Percentiles rank a stretch among this genome's conserved stretches.
phyloP scores from a whole-genome alignment of 345 rosid genomes.

The Murraya paniculata region DNA sequence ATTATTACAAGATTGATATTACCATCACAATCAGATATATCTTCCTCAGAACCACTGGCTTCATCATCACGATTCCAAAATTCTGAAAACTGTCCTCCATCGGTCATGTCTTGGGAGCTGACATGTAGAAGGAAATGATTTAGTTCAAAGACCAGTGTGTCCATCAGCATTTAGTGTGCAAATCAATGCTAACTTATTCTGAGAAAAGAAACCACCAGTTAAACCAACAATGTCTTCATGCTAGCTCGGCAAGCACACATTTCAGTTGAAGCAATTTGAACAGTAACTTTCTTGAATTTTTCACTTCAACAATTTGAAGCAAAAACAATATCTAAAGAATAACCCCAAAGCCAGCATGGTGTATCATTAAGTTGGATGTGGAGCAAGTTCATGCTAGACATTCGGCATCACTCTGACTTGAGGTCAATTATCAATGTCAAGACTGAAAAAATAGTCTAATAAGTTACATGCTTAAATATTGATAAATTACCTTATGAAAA shows the following conservation, averaged over 20 bases:
- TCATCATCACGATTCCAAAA: slow-evolving; percentile 90
- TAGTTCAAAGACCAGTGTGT: slow-evolving; percentile 5
- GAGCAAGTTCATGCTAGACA: background rate
- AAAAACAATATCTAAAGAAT: background rate
- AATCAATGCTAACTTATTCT: background rate
- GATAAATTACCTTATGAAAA: slow-evolving; percentile 59
- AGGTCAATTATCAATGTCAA: background rate
- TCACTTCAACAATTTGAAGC: background rate
- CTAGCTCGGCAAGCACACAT: background rate
- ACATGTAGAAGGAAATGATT: slow-evolving; percentile 16
- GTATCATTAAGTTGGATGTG: background rate
- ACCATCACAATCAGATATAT: slow-evolving; percentile 90
- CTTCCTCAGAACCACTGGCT: slow-evolving; percentile 78
- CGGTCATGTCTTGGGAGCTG: slow-evolving; percentile 48
- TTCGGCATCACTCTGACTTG: background rate
- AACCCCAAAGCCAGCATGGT: background rate
- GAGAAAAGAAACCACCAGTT: background rate
- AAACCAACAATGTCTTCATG: background rate
- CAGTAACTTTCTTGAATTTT: background rate
- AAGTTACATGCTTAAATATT: background rate
- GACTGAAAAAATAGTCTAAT: background rate
- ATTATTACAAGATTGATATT: slow-evolving; percentile 16
- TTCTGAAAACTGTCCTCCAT: slow-evolving; percentile 60
- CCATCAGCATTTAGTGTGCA: background rate
- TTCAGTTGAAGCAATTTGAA: background rate